Evolutionary conservation across 768 basidiomycete species (phyloP).

Genomic region (Lentinula sp.): DNA sequence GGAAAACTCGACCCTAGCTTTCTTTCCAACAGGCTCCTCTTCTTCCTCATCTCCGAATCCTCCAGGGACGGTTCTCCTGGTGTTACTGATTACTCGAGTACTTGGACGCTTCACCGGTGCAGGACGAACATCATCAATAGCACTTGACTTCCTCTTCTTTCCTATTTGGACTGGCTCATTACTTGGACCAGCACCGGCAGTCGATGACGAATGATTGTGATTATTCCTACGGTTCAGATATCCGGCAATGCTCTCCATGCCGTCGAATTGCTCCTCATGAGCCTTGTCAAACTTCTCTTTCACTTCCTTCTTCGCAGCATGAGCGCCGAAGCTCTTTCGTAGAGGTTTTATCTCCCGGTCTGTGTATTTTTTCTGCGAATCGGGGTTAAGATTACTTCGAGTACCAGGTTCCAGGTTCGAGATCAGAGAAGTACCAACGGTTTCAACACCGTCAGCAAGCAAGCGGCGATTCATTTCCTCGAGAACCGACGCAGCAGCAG

Average conservation of each 20-base stretch:
- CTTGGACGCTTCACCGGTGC: conserved; percentile 17
- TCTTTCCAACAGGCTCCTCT: conserved; percentile 10
- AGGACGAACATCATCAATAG: conserved; percentile 28
- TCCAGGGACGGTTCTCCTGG: conserved; percentile 45
- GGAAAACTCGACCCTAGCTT: conserved; percentile 3
- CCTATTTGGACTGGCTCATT: conserved; percentile 20
- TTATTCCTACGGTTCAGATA: conserved; percentile 25
- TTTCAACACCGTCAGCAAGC: conserved; percentile 46
- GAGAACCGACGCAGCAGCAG: conserved; percentile 62
- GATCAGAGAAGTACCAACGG: conserved; percentile 40
- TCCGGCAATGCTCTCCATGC: conserved; percentile 72
- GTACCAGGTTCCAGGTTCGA: conserved; percentile 29
- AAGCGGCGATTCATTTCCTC: conserved; percentile 81
- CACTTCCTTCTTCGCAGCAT: conserved; percentile 13
- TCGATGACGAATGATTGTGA: conserved; percentile 6
- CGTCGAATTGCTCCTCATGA: conserved; percentile 61
- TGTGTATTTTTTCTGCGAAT: conserved; percentile 4
- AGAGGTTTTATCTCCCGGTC: conserved; percentile 24
- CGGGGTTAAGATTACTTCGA: neutral
- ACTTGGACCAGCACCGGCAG: conserved; percentile 6
- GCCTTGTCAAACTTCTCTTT: conserved; percentile 47
- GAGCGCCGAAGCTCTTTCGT: conserved; percentile 17
- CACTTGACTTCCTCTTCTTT: conserved; percentile 50
- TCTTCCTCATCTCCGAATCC: conserved; percentile 47
- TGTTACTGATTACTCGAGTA: conserved; percentile 42